Evolutionary conservation across 2,329 filamentous ascomycete species (phyloP).

Genomic region (Drechslera avenae): DNA sequence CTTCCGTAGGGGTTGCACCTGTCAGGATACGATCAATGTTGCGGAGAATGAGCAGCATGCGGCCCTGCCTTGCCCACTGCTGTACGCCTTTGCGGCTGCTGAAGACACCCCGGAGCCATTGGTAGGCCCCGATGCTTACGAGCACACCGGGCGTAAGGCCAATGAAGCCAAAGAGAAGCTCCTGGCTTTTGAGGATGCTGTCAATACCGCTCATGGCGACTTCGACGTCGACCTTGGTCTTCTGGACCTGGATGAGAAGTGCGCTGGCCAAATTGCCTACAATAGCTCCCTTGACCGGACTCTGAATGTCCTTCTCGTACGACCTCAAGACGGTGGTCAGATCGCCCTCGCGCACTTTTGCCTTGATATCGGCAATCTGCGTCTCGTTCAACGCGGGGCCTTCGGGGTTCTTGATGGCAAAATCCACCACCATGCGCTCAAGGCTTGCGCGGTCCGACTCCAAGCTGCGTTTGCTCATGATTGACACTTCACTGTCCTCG

Average conservation of each 20-base stretch:
- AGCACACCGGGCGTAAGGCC: conserved; percentile 92
- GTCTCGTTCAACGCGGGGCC: conserved; percentile 66
- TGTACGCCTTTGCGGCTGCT: conserved; percentile 72
- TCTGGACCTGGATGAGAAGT: conserved; percentile 94
- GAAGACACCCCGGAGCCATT: conserved; percentile 73
- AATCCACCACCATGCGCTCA: conserved; percentile 98
- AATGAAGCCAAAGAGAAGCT: conserved; percentile 95
- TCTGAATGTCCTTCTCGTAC: conserved; percentile 86
- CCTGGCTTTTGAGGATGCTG: conserved; percentile 90
- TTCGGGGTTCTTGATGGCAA: conserved; percentile 80
- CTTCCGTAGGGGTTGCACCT: conserved; percentile 63
- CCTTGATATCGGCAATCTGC: conserved; percentile 74
- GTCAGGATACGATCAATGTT: conserved; percentile 77
- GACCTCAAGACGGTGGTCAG: conserved; percentile 88
- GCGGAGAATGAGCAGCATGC: conserved; percentile 77
- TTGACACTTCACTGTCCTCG: conserved; percentile 87
- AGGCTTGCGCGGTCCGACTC: conserved; percentile 88
- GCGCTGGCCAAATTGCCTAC: conserved; percentile 87
- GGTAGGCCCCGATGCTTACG: conserved; percentile 74
- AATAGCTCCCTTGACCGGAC: conserved; percentile 80
- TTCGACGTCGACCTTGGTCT: conserved; percentile 98
- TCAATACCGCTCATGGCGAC: conserved; percentile 96
- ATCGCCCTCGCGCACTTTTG: conserved; percentile 87
- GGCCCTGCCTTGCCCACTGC: conserved; percentile 68
- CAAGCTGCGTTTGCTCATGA: conserved; percentile 93